phyloP scores from a whole-genome alignment of 1,139 yeast genomes.

The Hansenula anomala region DNA sequence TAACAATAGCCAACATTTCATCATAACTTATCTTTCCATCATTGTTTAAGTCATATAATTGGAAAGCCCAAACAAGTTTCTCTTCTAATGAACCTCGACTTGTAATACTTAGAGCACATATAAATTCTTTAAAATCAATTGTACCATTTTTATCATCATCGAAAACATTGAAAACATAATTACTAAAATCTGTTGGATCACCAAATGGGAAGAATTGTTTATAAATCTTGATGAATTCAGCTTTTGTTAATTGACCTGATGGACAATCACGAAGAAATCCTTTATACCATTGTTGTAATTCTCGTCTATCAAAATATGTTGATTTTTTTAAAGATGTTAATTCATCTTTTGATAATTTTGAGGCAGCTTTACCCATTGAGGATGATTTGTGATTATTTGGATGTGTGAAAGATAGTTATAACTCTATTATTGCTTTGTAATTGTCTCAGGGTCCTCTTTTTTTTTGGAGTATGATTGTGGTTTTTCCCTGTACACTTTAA shows the following conservation, averaged over 20 bases:
- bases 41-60: constrained; percentile 75
- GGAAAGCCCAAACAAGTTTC: constrained; percentile 83
- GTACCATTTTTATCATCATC: constrained; percentile 79
- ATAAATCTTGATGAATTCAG: constrained; percentile 87
- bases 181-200: constrained; percentile 89
- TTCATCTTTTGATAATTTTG: constrained; percentile 90
- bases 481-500: no score
- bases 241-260: constrained; percentile 78
- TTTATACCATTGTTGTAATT: constrained; percentile 96
- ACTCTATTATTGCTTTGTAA: no score
- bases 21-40: constrained; percentile 71
- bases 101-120: constrained; percentile 81
- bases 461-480: no score
- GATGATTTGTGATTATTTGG: no score
- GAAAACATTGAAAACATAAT: constrained; percentile 81
- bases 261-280: constrained; percentile 96
- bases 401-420: no score
- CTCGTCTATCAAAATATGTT: constrained; percentile 90
- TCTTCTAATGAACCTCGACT: constrained; percentile 87
- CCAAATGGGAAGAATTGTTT: constrained; percentile 98
- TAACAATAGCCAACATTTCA: constrained; percentile 76
- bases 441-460: no score
- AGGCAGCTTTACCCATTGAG: constrained; percentile 90
- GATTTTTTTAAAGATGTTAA: constrained; percentile 75
- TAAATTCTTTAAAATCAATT: constrained; percentile 90